Conservation (phyloP, 106 monocot species). For the Platanthera zijinensis region DNA sequence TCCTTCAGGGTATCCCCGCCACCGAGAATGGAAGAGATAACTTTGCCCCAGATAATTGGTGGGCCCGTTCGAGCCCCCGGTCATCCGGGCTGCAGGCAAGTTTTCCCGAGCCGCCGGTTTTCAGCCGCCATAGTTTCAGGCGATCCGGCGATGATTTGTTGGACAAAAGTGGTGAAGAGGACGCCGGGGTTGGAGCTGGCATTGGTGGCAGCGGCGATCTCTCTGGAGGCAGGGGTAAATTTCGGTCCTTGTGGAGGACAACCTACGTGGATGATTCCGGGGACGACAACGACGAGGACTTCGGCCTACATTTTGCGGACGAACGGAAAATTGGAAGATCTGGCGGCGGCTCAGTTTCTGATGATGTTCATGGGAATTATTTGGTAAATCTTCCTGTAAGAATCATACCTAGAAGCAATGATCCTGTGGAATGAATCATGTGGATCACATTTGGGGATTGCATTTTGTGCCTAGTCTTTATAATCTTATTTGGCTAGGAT, state of each 20-base stretch:
- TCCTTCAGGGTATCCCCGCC: slow-evolving; percentile 18
- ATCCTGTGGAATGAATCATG: slow-evolving; percentile 23
- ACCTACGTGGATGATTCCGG: slow-evolving; percentile 34
- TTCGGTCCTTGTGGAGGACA: slow-evolving; percentile 18
- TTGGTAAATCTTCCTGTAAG: slow-evolving; percentile 41
- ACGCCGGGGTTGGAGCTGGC: slow-evolving; percentile 6
- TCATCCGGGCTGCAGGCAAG: slow-evolving; percentile 20
- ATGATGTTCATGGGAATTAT: slow-evolving; percentile 14
- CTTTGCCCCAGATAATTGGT: slow-evolving; percentile 34
- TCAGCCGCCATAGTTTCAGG: slow-evolving; percentile 13
- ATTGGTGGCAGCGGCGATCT: no score
- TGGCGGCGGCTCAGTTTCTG: background rate
- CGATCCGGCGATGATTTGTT: slow-evolving; percentile 26
- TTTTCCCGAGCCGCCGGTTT: slow-evolving; percentile 52
- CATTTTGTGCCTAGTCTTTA: background rate
- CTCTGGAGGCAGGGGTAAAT: slow-evolving; percentile 9
- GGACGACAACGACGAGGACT: slow-evolving; percentile 10
- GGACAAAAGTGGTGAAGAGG: slow-evolving; percentile 19
- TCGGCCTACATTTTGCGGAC: slow-evolving; percentile 37
- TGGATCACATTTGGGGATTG: background rate
- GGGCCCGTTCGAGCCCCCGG: slow-evolving; percentile 22
- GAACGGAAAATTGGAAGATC: slow-evolving; percentile 14
- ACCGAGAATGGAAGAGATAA: slow-evolving; percentile 11
- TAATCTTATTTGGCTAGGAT: background rate
- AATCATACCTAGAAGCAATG: slow-evolving; percentile 60